Conservation (phyloP, 2,329 filamentous ascomycete species). For the Orbilia oligospora region DNA sequence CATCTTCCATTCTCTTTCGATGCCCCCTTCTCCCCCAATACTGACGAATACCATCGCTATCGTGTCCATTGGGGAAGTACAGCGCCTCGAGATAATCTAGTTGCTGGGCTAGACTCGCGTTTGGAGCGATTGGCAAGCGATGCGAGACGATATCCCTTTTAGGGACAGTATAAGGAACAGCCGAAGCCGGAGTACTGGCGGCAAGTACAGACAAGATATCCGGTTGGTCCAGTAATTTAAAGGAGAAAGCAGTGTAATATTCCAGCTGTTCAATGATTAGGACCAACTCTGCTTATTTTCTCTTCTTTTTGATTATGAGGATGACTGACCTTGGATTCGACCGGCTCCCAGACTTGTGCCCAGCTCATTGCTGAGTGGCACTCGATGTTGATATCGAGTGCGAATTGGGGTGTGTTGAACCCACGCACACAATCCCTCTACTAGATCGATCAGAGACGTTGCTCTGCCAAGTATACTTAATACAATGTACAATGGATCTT, state of each 20-base stretch:
- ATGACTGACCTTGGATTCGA: background rate
- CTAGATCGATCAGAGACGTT: background rate
- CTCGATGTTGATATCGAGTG: background rate
- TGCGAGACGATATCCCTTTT: background rate
- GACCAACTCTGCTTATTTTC: too few relatives aligned
- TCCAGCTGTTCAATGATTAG: background rate
- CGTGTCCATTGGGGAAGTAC: too few relatives aligned
- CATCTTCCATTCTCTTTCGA: too few relatives aligned
- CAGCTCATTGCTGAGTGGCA: background rate
- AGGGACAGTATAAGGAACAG: background rate
- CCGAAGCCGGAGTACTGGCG: too few relatives aligned
- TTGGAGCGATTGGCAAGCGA: too few relatives aligned
- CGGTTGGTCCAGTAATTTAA: background rate
- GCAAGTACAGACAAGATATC: background rate
- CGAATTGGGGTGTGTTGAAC: background rate
- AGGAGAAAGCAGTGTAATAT: background rate
- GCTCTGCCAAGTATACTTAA: background rate
- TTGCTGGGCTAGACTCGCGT: too few relatives aligned
- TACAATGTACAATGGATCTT: background rate
- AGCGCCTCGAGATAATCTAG: too few relatives aligned
- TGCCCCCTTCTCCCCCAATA: too few relatives aligned
- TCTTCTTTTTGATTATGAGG: background rate
- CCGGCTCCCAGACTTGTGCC: conserved; percentile 7
- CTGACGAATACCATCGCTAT: too few relatives aligned
- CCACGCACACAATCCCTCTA: background rate